These are phyloP conservation scores for Trichomonascus vanleenenianus DNA, from an alignment of 805 yeast species.

Conservation along the genomic window DNA sequence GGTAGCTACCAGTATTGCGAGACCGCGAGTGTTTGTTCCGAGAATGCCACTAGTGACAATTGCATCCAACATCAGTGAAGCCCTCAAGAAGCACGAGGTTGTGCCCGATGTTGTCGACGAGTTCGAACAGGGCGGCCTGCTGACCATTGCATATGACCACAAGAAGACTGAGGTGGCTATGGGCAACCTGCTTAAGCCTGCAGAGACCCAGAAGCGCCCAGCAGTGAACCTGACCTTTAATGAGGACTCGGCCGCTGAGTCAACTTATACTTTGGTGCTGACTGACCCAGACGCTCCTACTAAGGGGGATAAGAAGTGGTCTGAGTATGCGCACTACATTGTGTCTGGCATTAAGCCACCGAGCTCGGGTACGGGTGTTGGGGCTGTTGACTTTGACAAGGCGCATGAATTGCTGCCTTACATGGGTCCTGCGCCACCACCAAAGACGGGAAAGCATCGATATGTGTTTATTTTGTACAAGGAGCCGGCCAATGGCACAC, in stretches of 20 bases:
- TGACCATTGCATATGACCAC: constrained; percentile 55
- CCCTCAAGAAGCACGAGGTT: constrained; percentile 34
- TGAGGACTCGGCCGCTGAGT: constrained; percentile 38
- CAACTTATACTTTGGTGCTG: constrained; percentile 62
- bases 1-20: background rate
- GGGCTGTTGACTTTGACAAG: constrained; percentile 14
- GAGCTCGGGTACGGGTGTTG: constrained; percentile 17
- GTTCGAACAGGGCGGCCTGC: constrained; percentile 30
- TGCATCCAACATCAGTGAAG: constrained; percentile 28
- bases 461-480: constrained; percentile 71
- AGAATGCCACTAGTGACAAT: constrained; percentile 27
- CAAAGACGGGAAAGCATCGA: constrained; percentile 77
- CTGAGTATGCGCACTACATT: constrained; percentile 77
- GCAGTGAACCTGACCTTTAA: constrained; percentile 54
- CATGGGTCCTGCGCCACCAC: constrained; percentile 87
- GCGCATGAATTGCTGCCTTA: constrained; percentile 36
- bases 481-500: constrained; percentile 36
- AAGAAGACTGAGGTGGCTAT: constrained; percentile 54
- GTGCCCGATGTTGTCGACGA: constrained; percentile 36
- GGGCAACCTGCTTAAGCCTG: constrained; percentile 65
- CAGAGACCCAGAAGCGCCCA: constrained; percentile 64
- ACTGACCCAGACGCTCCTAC: constrained; percentile 97
- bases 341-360: constrained; percentile 31
- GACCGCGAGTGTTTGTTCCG: background rate
- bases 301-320: constrained; percentile 74